Evolutionary conservation across 2,329 filamentous ascomycete species (phyloP).

Genomic region (Neodidymelliopsis sp.): DNA sequence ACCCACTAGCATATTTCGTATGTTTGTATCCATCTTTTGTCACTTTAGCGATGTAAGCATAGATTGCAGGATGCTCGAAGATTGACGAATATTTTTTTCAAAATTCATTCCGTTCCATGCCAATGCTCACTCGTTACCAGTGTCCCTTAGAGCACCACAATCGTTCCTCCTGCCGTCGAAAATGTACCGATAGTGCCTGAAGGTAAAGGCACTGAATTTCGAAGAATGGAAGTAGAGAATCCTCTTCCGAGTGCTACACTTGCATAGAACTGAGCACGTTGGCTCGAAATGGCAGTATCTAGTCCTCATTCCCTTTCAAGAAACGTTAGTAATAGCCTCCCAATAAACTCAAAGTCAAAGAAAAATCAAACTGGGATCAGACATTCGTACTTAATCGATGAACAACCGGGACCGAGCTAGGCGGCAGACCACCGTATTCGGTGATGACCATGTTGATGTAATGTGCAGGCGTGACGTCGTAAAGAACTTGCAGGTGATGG

Average conservation of each 20-base stretch:
- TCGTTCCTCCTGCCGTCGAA: no score
- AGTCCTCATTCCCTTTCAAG: conserved; percentile 16
- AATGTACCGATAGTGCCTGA: neutral
- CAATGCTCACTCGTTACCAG: neutral
- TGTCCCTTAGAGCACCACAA: neutral
- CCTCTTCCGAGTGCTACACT: no score
- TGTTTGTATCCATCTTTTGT: no score
- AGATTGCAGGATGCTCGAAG: no score
- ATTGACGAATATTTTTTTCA: neutral
- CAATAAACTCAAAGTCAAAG: conserved; percentile 14
- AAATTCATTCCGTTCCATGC: neutral
- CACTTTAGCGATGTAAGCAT: no score
- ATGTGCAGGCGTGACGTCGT: conserved; percentile 88
- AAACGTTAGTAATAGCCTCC: conserved; percentile 3
- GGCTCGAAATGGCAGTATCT: neutral
- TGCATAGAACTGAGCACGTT: neutral
- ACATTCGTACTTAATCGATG: conserved; percentile 62
- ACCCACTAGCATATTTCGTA: no score
- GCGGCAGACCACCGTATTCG: conserved; percentile 85
- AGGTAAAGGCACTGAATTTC: no score
- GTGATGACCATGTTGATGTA: conserved; percentile 90
- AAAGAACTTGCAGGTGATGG: conserved; percentile 78
- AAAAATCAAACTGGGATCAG: conserved; percentile 30
- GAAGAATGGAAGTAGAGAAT: no score
- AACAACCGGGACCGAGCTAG: conserved; percentile 82